A percentile compares a stretch with the other conserved stretches of the same genome.
Conservation (phyloP, 2,329 filamentous ascomycete species). For the Catunica adiposa region DNA sequence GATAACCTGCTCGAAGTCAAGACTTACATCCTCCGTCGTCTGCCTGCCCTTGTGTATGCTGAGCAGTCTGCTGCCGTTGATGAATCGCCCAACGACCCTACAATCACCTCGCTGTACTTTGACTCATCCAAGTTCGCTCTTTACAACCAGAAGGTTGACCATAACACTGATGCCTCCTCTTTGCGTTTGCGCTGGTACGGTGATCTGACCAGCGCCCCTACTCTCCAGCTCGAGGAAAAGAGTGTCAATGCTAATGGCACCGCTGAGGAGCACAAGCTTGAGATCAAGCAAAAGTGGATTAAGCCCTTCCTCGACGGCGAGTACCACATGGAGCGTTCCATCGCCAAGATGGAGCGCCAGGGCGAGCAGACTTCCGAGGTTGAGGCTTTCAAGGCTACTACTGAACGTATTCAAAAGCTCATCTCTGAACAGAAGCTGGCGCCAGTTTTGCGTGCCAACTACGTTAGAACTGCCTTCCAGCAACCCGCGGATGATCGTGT, state of each 20-base stretch:
- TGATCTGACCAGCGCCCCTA: conserved; percentile 58
- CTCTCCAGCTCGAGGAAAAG: conserved; percentile 83
- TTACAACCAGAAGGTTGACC: conserved; percentile 71
- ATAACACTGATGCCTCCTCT: conserved; percentile 59
- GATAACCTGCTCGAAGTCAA: conserved; percentile 96
- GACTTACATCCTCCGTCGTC: conserved; percentile 77
- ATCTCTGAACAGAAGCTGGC: conserved; percentile 62
- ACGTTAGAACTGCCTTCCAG: conserved; percentile 88
- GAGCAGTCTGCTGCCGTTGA: conserved; percentile 68
- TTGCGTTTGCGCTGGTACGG: conserved; percentile 85
- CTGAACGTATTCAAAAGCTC: conserved; percentile 63
- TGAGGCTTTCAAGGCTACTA: conserved; percentile 52
- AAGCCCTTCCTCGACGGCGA: conserved; percentile 71
- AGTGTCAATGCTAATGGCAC: conserved; percentile 58
- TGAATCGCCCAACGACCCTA: conserved; percentile 68
- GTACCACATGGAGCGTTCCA: conserved; percentile 81
- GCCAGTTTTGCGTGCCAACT: conserved; percentile 80
- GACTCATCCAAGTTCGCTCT: conserved; percentile 75
- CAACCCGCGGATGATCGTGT: conserved; percentile 84
- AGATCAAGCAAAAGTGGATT: conserved; percentile 88
- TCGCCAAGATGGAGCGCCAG: conserved; percentile 71
- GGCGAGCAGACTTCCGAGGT: conserved; percentile 50
- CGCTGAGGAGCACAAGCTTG: conserved; percentile 64
- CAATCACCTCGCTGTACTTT: conserved; percentile 91
- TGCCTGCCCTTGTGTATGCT: conserved; percentile 87